Conservation (phyloP, 805 yeast species). For the Lipomyces lipofer region DNA sequence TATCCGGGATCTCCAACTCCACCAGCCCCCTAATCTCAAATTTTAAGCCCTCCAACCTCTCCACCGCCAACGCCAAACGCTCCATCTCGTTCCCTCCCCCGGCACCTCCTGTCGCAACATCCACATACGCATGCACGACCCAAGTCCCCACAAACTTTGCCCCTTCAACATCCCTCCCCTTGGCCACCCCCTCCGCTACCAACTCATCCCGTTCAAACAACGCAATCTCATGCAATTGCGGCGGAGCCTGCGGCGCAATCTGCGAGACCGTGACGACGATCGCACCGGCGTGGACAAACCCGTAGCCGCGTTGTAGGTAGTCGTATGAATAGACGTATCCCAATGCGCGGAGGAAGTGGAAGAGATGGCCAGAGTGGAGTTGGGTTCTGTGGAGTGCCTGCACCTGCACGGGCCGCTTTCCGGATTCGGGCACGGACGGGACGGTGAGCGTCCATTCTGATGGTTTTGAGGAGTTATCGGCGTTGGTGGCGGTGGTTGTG, state of each 20-base stretch:
- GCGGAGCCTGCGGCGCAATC: constrained; percentile 22
- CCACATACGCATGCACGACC: constrained; percentile 30
- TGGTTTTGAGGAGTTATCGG: neutral
- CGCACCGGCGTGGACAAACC: constrained; percentile 19
- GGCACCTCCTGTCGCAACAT: constrained; percentile 15
- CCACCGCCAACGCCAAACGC: constrained; percentile 13
- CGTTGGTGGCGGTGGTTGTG: neutral
- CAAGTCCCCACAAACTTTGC: constrained; percentile 23
- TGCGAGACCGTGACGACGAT: constrained; percentile 17
- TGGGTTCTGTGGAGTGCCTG: constrained; percentile 16
- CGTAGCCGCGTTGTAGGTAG: constrained; percentile 21
- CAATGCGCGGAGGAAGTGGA: constrained; percentile 23
- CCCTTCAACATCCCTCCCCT: constrained; percentile 6
- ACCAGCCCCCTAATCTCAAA: constrained; percentile 20
- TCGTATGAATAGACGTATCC: constrained; percentile 29
- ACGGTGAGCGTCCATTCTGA: constrained; percentile 38
- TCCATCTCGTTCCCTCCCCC: constrained; percentile 25
- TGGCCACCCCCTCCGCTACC: constrained; percentile 22
- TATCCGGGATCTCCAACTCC: constrained; percentile 27
- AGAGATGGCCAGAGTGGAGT: constrained; percentile 4
- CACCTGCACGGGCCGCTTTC: constrained; percentile 34
- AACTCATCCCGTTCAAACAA: constrained; percentile 7
- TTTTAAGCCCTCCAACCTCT: constrained; percentile 21
- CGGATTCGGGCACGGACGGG: constrained; percentile 44
- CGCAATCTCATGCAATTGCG: constrained; percentile 21